Evolutionary conservation across 345 rosid genomes (phyloP), one percentile per base, ranked within the genome.

Genomic region (Chamaenerion angustifolium): DNA sequence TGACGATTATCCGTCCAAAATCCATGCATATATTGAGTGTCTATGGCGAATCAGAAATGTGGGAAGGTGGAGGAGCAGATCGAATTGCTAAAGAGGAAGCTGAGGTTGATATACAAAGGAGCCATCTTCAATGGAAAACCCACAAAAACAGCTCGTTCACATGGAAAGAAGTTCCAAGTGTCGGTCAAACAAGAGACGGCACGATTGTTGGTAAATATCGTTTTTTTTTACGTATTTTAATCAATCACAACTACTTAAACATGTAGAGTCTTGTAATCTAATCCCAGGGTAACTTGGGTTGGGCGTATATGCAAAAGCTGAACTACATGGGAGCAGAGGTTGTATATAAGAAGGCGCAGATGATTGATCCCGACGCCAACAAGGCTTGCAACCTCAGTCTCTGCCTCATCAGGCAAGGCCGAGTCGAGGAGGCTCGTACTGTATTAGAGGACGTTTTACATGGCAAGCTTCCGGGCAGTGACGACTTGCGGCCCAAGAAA

Each of bases 261-360:
- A n/a, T n/a, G n/a, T n/a, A n/a, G n/a, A n/a, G n/a, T n/a, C n/a
- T n/a, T n/a, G n/a, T n/a, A n/a, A n/a, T n/a, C n/a, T n/a, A n/a
- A n/a, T n/a, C n/a, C n/a, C n/a, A n/a, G 96, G 98, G 96, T 4
- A 87, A 92, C 62, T 63, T 92, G 74, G 98, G 95, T 6, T 92
- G 98, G 98, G 98, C 95, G 16, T 80, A 92, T 62, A 84, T 87
- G 96, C 95, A 84, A 57, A 82, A 92, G 64, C 59, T 78, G 7
- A 92, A 82, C 74, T 87, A 57, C 74, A 48, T 84, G 53, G 74
- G 83, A 1, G 98, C 96, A 0, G 96, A 92, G 66, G 95, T 73
- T 0, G 89, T 86, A 8, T 92, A 84, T 41, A 57, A 72, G 59
- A 92, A 92, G 57, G 95, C 98, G 3, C 85, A 77, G 19, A 87